Conservation (phyloP, 371 early-diverging fungal genomes). For the Mortierella sp. region DNA sequence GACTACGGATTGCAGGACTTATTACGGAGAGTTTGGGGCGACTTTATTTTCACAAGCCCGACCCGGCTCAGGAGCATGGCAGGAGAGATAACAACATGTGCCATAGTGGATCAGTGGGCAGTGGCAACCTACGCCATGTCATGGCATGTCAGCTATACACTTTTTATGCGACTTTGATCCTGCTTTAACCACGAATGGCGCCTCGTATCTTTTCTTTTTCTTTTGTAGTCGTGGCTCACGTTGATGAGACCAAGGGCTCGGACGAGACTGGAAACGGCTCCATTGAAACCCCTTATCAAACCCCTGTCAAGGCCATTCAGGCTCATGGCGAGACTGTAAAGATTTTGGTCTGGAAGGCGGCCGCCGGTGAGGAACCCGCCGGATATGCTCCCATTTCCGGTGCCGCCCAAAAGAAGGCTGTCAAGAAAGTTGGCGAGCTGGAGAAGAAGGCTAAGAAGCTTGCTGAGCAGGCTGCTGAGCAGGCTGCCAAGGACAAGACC, state of each 20-base stretch:
- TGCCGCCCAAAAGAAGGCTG: constrained; percentile 93
- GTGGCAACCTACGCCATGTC: no score
- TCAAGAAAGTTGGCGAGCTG: constrained; percentile 78
- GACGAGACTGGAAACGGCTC: constrained; percentile 78
- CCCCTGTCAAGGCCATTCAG: constrained; percentile 75
- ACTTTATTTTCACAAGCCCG: background rate
- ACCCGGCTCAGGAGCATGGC: no score
- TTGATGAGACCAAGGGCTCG: constrained; percentile 79
- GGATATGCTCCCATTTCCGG: constrained; percentile 81
- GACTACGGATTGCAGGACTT: no score
- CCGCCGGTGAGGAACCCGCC: constrained; percentile 58
- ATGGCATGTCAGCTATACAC: no score
- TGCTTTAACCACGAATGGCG: background rate
- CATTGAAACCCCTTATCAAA: constrained; percentile 72
- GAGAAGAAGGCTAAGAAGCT: constrained; percentile 78
- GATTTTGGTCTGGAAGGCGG: constrained; percentile 76
- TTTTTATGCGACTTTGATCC: background rate
- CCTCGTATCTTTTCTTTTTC: background rate
- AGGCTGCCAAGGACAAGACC: constrained; percentile 73
- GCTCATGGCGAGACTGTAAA: constrained; percentile 62
- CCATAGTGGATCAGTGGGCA: no score
- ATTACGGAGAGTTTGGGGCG: background rate
- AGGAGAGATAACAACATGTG: no score
- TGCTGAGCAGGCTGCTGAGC: constrained; percentile 74
- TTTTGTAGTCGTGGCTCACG: constrained; percentile 52